Evolutionary conservation across 1,284 basidiomycete species (phyloP), one percentile per base, ranked within the genome.

Genomic region (Neolentinus lepideus): DNA sequence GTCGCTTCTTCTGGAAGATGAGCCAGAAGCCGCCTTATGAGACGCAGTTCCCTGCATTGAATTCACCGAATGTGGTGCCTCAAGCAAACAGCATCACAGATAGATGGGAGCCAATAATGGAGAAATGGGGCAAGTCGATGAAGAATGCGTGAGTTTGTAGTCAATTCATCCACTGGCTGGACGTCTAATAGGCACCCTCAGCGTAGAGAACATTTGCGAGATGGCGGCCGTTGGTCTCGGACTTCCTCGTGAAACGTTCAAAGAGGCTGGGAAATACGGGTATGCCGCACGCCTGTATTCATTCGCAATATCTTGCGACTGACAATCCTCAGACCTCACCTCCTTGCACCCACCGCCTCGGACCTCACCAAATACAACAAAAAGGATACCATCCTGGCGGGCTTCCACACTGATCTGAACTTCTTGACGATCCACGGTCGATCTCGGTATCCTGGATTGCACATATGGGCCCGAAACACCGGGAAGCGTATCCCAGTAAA

Each of bases 1-100:
- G 91, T 66, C 80, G 93, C 61, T 94, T 94, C 77, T 95, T 95
- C 71, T 93, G 91, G 81, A 88, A 81, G 63, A 94, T 94, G 92
- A 78, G 81, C 58, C 77, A 83, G 54, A 72, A 72, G 10, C 89
- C 91, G 0, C 89, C 91, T 0, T 90, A 92, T 63, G 74, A 86
- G 63, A 92, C 90, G 0, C 74, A 78, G 48, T 94, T 85, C 66
- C 88, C 90, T 0, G 76, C 71, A 2, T 69, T 92, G 54, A 90
- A 90, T 64, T 85, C 89, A 24, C 76, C 84, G 1, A 95, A 95
- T 66, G 86, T 95, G 25, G 76, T 90, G 1, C 92, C 93, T 0
- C 71, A 80, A 56, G 78, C 75, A 9, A 68, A 71, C n/a, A 62
- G 60, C 9, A 75, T 93, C 59, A 75, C 74, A 48, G 69, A 74